Conservation (phyloP, 805 yeast species). For the Hanseniaspora pseudoguilliermondii region DNA sequence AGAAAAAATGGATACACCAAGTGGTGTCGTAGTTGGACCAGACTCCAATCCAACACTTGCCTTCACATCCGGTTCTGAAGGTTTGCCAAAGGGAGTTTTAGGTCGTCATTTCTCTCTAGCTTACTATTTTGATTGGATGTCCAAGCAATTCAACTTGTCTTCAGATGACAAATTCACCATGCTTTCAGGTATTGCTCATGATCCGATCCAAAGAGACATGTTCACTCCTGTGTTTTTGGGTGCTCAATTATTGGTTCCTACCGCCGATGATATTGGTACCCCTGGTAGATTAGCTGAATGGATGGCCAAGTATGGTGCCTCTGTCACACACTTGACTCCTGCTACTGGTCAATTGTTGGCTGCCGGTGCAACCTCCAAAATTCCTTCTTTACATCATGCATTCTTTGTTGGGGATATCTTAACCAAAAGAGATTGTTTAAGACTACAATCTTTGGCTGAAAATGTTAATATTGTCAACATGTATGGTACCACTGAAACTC, state of each 20-base stretch:
- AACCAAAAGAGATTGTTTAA: slow-evolving; percentile 90
- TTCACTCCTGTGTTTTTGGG: slow-evolving; percentile 95
- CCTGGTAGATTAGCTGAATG: slow-evolving; percentile 96
- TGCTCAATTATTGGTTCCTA: slow-evolving; percentile 84
- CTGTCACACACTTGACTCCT: slow-evolving; percentile 95
- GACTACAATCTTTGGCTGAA: slow-evolving; percentile 82
- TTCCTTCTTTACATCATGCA: slow-evolving; percentile 83
- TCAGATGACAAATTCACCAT: slow-evolving; percentile 83
- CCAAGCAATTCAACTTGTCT: slow-evolving; percentile 64
- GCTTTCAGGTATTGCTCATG: slow-evolving; percentile 98
- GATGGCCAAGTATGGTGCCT: slow-evolving; percentile 84
- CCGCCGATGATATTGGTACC: slow-evolving; percentile 94
- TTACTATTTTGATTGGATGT: slow-evolving; percentile 98
- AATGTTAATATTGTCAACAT: slow-evolving; percentile 86
- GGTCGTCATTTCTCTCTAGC: slow-evolving; percentile 97
- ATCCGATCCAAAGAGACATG: slow-evolving; percentile 98
- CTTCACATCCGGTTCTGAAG: slow-evolving; percentile 96
- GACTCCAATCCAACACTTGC: slow-evolving; percentile 94
- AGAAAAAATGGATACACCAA: slow-evolving; percentile 40
- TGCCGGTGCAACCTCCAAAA: slow-evolving; percentile 84
- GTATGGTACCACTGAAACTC: slow-evolving; percentile 99
- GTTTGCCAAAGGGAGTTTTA: slow-evolving; percentile 94
- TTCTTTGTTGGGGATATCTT: slow-evolving; percentile 96
- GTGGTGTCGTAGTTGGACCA: slow-evolving; percentile 92
- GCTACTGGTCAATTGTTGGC: slow-evolving; percentile 97